Percentiles rank a stretch among this genome's conserved stretches.
These are phyloP conservation scores for Backusella tuberculispora DNA, from an alignment of 192 early-diverging fungal genomes.

Conservation along the genomic window DNA sequence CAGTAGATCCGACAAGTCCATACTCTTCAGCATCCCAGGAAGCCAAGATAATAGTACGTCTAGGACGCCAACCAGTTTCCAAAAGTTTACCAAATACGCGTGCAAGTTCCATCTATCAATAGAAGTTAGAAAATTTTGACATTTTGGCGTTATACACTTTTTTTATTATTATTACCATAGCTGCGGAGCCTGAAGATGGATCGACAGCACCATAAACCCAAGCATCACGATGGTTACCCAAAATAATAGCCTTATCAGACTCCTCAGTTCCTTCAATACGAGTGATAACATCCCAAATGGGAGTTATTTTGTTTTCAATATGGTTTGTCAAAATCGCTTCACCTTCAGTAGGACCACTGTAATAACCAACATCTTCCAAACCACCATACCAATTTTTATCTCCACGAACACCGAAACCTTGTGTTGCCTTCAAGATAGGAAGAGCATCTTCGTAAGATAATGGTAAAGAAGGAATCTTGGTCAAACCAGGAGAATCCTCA, in stretches of 20 bases:
- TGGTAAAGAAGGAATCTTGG: constrained; percentile 68
- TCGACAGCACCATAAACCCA: constrained; percentile 73
- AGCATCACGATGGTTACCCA: constrained; percentile 66
- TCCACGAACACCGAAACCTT: constrained; percentile 46
- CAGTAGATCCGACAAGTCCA: constrained; percentile 67
- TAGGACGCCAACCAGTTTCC: constrained; percentile 66
- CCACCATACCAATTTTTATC: constrained; percentile 57
- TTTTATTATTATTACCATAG: constrained; percentile 39
- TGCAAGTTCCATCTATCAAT: constrained; percentile 51
- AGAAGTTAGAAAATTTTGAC: not conserved
- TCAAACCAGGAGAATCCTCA: constrained; percentile 41
- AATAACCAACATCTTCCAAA: constrained; percentile 57
- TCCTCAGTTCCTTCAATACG: constrained; percentile 62
- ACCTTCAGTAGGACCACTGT: constrained; percentile 60
- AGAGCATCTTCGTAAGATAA: constrained; percentile 65
- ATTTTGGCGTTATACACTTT: not conserved
- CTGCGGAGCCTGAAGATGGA: constrained; percentile 64
- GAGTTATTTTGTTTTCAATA: constrained; percentile 54
- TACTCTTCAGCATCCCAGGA: constrained; percentile 80
- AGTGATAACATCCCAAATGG: constrained; percentile 71
- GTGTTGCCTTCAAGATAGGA: constrained; percentile 59
- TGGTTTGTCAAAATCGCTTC: constrained; percentile 57
- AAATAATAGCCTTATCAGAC: constrained; percentile 56
- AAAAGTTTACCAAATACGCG: constrained; percentile 59
- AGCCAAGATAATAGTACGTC: constrained; percentile 64